Evolutionary conservation across 2,329 filamentous ascomycete species (phyloP).

Genomic region (Bipolaris zeicola): DNA sequence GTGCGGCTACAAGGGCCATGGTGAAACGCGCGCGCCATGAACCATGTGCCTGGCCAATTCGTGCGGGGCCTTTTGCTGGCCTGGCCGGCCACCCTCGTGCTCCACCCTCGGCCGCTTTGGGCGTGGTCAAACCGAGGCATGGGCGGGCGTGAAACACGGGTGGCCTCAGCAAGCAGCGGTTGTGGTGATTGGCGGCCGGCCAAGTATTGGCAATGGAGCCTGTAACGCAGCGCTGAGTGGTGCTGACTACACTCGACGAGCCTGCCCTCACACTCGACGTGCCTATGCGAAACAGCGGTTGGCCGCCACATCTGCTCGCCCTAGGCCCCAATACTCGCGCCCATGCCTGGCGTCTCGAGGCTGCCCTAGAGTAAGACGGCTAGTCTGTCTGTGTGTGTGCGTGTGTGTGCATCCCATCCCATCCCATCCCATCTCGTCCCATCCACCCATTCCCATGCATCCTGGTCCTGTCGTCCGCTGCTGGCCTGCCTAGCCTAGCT

Average conservation of each 20-base stretch:
- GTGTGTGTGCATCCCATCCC: background rate
- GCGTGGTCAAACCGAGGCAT: conserved; percentile 37
- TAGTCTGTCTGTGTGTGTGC: too few relatives aligned
- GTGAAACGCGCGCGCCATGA: conserved; percentile 29
- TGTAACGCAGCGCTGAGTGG: conserved; percentile 18
- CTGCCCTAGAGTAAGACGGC: background rate
- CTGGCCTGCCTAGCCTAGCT: too few relatives aligned
- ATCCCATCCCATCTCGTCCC: background rate
- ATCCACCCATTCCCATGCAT: too few relatives aligned
- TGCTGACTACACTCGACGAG: background rate
- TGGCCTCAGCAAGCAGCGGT: conserved; percentile 17
- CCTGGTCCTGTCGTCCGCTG: too few relatives aligned
- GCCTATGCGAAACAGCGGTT: conserved; percentile 32
- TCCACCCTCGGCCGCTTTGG: conserved; percentile 19
- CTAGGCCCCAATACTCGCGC: conserved; percentile 8
- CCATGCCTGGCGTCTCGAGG: background rate
- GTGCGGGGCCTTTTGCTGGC: background rate
- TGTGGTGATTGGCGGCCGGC: conserved; percentile 29
- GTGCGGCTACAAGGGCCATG: background rate
- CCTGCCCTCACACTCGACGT: background rate
- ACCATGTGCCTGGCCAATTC: conserved; percentile 24
- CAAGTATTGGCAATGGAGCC: conserved; percentile 39
- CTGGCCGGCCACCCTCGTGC: too few relatives aligned
- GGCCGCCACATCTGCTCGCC: conserved; percentile 28
- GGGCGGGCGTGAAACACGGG: conserved; percentile 37